A percentile compares a stretch with the other conserved stretches of the same genome.
Conservation (phyloP, 1,139 yeast genomes). For the Debaryomyces sp. region DNA sequence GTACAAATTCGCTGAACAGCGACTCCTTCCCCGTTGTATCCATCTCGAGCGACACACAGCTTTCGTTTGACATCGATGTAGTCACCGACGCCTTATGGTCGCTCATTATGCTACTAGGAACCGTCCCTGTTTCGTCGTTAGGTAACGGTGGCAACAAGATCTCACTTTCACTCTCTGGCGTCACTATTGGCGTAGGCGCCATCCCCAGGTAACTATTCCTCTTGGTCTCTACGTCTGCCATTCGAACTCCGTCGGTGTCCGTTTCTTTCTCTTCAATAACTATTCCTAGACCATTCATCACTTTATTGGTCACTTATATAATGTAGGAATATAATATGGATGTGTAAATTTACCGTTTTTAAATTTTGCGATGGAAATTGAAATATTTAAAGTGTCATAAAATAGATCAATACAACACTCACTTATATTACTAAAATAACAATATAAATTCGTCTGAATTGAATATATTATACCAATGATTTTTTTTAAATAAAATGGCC, state of each 20-base stretch:
- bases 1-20: constrained; percentile 13
- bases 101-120: not conserved
- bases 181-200: not conserved
- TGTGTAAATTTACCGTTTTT: not conserved
- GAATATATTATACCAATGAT: not conserved
- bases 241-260: not conserved
- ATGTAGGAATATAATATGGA: not conserved
- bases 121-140: constrained; percentile 15
- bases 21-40: not conserved
- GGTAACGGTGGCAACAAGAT: constrained; percentile 45
- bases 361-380: not conserved
- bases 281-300: constrained; percentile 32
- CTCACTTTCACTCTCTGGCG: constrained; percentile 20
- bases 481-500: not conserved
- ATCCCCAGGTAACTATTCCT: constrained; percentile 2
- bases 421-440: not conserved
- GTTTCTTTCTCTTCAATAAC: constrained; percentile 30
- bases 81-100: constrained; percentile 2
- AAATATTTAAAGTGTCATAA: not conserved
- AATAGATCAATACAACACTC: not conserved
- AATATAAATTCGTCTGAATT: not conserved
- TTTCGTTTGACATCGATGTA: constrained; percentile 1
- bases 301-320: constrained; percentile 10
- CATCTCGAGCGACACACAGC: not conserved
- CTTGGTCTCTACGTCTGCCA: not conserved